phyloP scores from a whole-genome alignment of 2,329 filamentous ascomycete species.

The Colletotrichum sp. region DNA sequence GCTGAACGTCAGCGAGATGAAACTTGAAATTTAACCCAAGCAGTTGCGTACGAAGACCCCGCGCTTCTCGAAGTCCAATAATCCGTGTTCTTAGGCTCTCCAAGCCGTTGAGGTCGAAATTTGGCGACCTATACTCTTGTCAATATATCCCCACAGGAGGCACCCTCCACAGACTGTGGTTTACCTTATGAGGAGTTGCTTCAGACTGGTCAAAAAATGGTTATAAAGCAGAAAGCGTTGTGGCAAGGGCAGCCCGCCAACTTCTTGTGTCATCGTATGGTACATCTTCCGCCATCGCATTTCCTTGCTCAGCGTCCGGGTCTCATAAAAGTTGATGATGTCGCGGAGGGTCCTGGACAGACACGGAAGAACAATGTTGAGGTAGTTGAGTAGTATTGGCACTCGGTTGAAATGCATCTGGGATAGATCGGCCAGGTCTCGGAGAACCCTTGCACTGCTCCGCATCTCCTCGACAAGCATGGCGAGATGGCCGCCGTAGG shows the following conservation, averaged over 20 bases:
- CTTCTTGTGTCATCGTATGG: constrained; percentile 58
- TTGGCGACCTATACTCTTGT: constrained; percentile 43
- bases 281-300: constrained; percentile 65
- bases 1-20: not conserved
- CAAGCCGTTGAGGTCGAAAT: constrained; percentile 61
- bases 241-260: constrained; percentile 53
- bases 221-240: constrained; percentile 63
- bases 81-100: constrained; percentile 55
- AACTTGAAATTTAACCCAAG: not conserved
- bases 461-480: constrained; percentile 54
- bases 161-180: not conserved
- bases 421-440: constrained; percentile 59
- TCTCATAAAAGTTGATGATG: constrained; percentile 57
- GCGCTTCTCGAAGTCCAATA: constrained; percentile 56
- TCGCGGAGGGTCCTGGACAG: constrained; percentile 57
- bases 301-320: constrained; percentile 51
- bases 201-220: constrained; percentile 54
- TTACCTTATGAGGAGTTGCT: constrained; percentile 58
- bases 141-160: not conserved
- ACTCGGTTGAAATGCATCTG: constrained; percentile 56
- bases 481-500: constrained; percentile 51
- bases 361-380: constrained; percentile 62
- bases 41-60: constrained; percentile 52
- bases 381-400: constrained; percentile 57
- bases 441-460: constrained; percentile 49